A percentile compares a stretch with the other conserved stretches of the same genome.
Evolutionary conservation across 208 protist genomes (phyloP).

Genomic region (Acanthamoeba royreba): DNA sequence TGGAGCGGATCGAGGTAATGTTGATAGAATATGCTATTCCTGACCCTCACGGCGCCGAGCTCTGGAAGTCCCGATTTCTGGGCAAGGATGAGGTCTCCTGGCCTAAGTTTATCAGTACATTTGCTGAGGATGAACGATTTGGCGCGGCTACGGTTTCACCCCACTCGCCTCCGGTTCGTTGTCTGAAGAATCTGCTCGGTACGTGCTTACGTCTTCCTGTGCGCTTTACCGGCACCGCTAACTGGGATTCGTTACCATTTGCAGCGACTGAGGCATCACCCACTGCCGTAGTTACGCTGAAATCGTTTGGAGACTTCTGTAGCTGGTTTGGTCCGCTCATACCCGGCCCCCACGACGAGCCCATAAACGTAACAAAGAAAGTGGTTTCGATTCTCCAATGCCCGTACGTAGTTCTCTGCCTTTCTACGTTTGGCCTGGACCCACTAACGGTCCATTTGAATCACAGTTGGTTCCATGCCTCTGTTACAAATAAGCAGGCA

Average conservation of each 20-base stretch:
- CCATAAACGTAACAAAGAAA: conserved; percentile 40
- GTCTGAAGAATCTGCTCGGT: conserved; percentile 19
- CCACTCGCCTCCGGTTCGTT: neutral
- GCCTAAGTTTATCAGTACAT: conserved; percentile 27
- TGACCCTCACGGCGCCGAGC: neutral
- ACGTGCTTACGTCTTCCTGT: neutral
- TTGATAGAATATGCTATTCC: conserved; percentile 24
- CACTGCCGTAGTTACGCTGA: conserved; percentile 1
- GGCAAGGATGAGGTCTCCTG: conserved; percentile 20
- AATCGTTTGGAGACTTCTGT: conserved; percentile 29
- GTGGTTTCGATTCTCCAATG: neutral
- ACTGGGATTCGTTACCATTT: neutral
- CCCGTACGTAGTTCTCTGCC: neutral
- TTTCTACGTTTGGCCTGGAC: neutral
- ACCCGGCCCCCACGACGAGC: neutral
- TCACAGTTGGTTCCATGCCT: conserved; percentile 13
- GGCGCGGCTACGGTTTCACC: neutral
- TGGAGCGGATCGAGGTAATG: neutral
- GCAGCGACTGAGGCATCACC: conserved; percentile 29
- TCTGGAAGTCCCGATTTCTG: conserved; percentile 14
- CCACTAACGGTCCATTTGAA: neutral
- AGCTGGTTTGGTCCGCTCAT: conserved; percentile 15
- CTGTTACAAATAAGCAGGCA: conserved; percentile 31
- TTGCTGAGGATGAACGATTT: neutral
- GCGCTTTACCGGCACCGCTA: neutral